Evolutionary conservation across 768 basidiomycete genomes (phyloP).

Genomic region (Lepiota subincarnata): DNA sequence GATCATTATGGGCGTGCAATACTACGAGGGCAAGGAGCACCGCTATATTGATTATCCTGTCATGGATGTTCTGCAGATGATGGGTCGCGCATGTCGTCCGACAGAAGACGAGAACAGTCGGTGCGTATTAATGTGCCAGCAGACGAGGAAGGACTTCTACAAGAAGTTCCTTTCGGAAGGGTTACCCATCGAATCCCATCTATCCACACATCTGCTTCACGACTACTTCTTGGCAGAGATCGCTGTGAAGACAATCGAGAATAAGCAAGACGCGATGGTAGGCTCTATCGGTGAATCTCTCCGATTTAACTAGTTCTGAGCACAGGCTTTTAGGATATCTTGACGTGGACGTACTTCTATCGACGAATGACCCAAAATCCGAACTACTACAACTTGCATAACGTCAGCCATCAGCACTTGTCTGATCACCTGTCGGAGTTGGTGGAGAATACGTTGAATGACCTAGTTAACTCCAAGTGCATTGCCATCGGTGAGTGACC

Average conservation of each 20-base stretch:
- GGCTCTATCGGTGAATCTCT: conserved; percentile 14
- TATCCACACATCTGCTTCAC: conserved; percentile 85
- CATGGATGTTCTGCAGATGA: conserved; percentile 98
- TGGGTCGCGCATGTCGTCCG: conserved; percentile 96
- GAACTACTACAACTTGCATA: conserved; percentile 91
- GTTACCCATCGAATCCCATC: conserved; percentile 94
- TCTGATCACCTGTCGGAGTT: conserved; percentile 95
- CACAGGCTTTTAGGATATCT: conserved; percentile 61
- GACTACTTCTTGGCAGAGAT: conserved; percentile 99
- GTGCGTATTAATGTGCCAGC: conserved; percentile 96
- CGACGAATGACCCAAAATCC: conserved; percentile 97
- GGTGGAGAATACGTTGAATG: conserved; percentile 88
- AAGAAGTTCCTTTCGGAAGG: conserved; percentile 97
- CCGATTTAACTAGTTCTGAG: conserved; percentile 2
- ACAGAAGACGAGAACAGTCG: conserved; percentile 83
- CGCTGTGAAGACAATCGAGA: conserved; percentile 97
- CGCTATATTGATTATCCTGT: conserved; percentile 98
- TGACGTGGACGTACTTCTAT: conserved; percentile 99
- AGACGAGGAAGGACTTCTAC: conserved; percentile 97
- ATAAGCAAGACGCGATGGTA: conserved; percentile 96
- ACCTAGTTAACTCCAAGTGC: conserved; percentile 92
- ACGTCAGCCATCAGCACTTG: conserved; percentile 91
- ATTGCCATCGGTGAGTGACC: conserved; percentile 70
- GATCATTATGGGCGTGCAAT: conserved; percentile 99
- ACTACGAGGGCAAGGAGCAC: conserved; percentile 95